A percentile compares a stretch with the other conserved stretches of the same genome.
Evolutionary conservation across 257 asterid species (phyloP).

Genomic region (Solanum ossicruentum): DNA sequence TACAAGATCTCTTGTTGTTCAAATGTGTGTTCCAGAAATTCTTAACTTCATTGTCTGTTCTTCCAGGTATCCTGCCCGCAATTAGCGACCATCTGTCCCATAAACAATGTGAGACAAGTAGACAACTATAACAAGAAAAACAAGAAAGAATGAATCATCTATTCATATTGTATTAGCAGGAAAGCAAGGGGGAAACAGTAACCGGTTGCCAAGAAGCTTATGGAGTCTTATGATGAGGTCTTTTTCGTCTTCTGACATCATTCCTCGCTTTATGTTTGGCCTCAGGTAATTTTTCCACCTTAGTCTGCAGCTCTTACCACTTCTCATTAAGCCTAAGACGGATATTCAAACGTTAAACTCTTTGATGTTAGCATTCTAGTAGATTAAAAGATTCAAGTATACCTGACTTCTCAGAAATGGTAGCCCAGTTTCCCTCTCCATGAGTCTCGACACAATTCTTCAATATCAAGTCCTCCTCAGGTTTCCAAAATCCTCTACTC

Average conservation of each 20-base stretch:
- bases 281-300: slow-evolving; percentile 59
- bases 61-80: slow-evolving; percentile 52
- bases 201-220: slow-evolving; percentile 62
- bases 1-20: slow-evolving; percentile 31
- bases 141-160: not conserved
- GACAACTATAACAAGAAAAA: not conserved
- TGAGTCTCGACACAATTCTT: slow-evolving; percentile 43
- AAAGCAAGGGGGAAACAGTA: not conserved
- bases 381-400: not conserved
- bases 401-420: slow-evolving; percentile 41
- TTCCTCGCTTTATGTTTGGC: slow-evolving; percentile 51
- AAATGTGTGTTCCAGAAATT: slow-evolving; percentile 61
- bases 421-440: slow-evolving; percentile 54
- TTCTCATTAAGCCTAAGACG: slow-evolving; percentile 26
- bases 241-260: slow-evolving; percentile 43
- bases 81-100: slow-evolving; percentile 40
- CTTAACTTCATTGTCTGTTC: slow-evolving; percentile 52
- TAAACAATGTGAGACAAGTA: no score
- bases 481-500: slow-evolving; percentile 57
- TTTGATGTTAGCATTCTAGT: not conserved
- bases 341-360: not conserved
- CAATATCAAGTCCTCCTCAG: slow-evolving; percentile 48
- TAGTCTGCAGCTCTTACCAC: slow-evolving; percentile 53
- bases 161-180: not conserved
- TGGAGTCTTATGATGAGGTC: slow-evolving; percentile 54